phyloP scores from a whole-genome alignment of 23 red algal genomes.

The Gracilaria gracilis region DNA sequence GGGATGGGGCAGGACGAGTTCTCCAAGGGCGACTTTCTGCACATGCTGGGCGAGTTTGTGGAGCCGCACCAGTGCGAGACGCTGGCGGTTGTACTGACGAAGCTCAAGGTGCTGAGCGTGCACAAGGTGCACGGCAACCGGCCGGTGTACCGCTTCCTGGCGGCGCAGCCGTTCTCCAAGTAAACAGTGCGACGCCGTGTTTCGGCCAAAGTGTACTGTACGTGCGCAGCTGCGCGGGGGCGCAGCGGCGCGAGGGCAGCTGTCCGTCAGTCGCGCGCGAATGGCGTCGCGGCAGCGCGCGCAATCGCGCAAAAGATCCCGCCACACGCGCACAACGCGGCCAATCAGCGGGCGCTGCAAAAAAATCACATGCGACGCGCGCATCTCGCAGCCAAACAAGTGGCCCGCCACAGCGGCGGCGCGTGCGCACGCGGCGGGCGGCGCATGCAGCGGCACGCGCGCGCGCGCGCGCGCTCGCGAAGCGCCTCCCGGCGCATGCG shows the following conservation, averaged over 20 bases:
- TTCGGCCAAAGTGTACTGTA: neutral
- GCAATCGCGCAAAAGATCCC: too few species aligned
- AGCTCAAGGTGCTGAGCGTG: conserved; percentile 34
- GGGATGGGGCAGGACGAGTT: neutral
- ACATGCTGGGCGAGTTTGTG: conserved; percentile 1
- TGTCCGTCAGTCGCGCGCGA: too few species aligned
- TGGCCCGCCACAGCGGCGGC: too few species aligned
- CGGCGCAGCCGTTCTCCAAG: neutral
- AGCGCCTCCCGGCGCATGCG: neutral
- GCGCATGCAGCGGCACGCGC: too few species aligned
- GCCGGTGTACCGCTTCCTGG: neutral
- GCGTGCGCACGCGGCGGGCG: too few species aligned
- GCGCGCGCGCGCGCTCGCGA: neutral
- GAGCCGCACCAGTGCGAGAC: neutral
- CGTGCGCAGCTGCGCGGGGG: neutral
- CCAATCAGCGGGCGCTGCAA: neutral
- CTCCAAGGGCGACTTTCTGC: conserved; percentile 18
- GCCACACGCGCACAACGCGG: neutral
- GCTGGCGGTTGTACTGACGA: conserved; percentile 20
- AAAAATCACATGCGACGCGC: neutral
- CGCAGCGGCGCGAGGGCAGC: too few species aligned
- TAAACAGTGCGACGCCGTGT: neutral
- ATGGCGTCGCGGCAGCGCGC: too few species aligned
- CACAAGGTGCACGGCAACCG: conserved; percentile 38
- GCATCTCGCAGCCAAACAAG: too few species aligned